A percentile compares a stretch with the other conserved stretches of the same genome.
Conservation (phyloP, 305 asterid species). For the Rubia occidens region DNA sequence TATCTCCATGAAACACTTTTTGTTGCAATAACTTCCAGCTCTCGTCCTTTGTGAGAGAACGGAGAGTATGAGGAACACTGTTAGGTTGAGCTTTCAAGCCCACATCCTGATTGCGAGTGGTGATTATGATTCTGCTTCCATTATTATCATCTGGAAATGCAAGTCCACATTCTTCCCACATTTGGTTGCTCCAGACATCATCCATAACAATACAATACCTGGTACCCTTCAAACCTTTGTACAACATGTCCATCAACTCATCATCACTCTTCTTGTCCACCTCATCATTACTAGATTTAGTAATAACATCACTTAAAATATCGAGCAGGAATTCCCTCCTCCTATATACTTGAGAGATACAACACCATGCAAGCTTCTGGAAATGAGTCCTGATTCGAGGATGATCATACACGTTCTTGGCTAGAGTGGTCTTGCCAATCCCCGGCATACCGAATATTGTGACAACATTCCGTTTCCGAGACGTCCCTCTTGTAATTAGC, state of each 20-base stretch:
- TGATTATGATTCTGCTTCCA: constrained; percentile 17
- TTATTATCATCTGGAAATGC: constrained; percentile 5
- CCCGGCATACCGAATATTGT: constrained; percentile 4
- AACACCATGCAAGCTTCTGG: not conserved
- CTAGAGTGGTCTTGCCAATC: constrained; percentile 16
- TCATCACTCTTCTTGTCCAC: not conserved
- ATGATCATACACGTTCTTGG: constrained; percentile 1
- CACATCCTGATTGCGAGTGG: not conserved
- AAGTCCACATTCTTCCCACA: not conserved
- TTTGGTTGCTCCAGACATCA: constrained; percentile 15
- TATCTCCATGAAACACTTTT: constrained; percentile 6
- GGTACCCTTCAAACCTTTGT: not conserved
- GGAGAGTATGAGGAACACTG: not conserved
- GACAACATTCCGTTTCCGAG: not conserved
- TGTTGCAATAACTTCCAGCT: not conserved
- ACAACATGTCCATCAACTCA: not conserved
- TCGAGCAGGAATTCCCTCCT: constrained; percentile 4
- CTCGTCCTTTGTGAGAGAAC: not conserved
- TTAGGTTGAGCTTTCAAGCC: not conserved
- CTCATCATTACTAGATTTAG: not conserved
- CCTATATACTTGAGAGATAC: constrained; percentile 11
- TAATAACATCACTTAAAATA: constrained; percentile 9
- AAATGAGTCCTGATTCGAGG: not conserved
- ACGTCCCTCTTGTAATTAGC: not conserved
- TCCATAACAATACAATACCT: constrained; percentile 20